A percentile compares a stretch with the other conserved stretches of the same genome.
Evolutionary conservation across 2,329 filamentous ascomycete genomes (phyloP).

Genomic region (Purpureocillium lavendulum): DNA sequence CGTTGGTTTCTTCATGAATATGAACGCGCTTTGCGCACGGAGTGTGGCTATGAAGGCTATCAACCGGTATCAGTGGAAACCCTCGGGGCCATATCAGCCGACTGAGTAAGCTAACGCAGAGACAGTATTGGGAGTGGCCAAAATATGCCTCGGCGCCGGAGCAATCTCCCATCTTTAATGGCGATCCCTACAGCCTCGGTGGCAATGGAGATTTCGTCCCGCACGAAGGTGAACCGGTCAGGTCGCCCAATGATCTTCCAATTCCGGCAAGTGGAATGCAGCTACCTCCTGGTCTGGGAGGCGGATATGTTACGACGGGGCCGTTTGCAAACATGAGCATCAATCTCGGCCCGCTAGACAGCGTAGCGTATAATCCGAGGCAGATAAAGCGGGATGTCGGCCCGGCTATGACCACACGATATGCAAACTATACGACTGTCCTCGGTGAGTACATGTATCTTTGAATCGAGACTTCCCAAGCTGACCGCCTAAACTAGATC

Average conservation of each 20-base stretch:
- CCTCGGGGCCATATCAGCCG: too few species aligned
- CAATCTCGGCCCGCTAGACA: conserved; percentile 23
- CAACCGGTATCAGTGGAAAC: not conserved
- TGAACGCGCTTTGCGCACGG: conserved; percentile 12
- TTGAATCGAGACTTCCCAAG: too few species aligned
- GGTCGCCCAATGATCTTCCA: too few species aligned
- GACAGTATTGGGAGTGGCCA: conserved; percentile 40
- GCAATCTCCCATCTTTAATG: conserved; percentile 43
- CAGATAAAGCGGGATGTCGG: conserved; percentile 15
- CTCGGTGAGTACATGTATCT: not conserved
- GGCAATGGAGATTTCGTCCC: conserved; percentile 34
- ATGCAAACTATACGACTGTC: not conserved
- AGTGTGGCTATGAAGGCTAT: conserved; percentile 27
- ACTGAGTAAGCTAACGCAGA: too few species aligned
- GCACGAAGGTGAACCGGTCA: not conserved
- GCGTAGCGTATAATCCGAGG: conserved; percentile 25
- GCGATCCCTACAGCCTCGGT: conserved; percentile 34
- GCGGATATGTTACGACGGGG: conserved; percentile 39
- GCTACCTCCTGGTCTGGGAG: conserved; percentile 31
- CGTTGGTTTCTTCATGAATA: conserved; percentile 19
- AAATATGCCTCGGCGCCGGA: conserved; percentile 32
- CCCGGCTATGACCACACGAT: not conserved
- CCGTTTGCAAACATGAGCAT: conserved; percentile 31
- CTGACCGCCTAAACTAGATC: not conserved
- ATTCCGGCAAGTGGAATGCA: conserved; percentile 5